These are phyloP conservation scores for Arthrobotrys sinensis DNA, from an alignment of 2,329 filamentous ascomycete genomes.

Conservation along the genomic window DNA sequence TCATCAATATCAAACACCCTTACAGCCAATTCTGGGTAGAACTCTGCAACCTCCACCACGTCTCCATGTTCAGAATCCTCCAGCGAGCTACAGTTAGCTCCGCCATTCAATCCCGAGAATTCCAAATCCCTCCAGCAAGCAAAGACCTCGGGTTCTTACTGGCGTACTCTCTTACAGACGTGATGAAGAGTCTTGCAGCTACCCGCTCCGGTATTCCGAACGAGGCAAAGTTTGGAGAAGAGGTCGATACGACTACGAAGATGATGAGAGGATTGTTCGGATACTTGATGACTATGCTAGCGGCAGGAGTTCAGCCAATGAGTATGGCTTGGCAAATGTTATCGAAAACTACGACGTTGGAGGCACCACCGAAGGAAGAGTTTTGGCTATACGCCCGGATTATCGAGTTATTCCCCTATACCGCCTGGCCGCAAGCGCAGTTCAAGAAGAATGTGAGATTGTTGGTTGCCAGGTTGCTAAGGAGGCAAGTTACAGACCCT, in stretches of 20 bases:
- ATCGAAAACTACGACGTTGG: slow-evolving; percentile 35
- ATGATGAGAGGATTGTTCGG: slow-evolving; percentile 61
- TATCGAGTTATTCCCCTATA: slow-evolving; percentile 54
- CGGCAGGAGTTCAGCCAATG: slow-evolving; percentile 53
- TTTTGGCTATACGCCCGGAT: slow-evolving; percentile 54
- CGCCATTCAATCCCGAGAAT: slow-evolving; percentile 48
- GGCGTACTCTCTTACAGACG: slow-evolving; percentile 54
- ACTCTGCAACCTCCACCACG: slow-evolving; percentile 59
- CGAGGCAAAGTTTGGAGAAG: slow-evolving; percentile 52
- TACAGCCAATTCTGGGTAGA: slow-evolving; percentile 60
- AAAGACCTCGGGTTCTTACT: slow-evolving; percentile 53
- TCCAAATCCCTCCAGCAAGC: slow-evolving; percentile 42
- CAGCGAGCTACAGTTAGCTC: slow-evolving; percentile 51
- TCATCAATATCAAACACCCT: slow-evolving; percentile 60
- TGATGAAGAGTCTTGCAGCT: slow-evolving; percentile 48
- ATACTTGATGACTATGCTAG: slow-evolving; percentile 53
- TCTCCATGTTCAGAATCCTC: slow-evolving; percentile 58
- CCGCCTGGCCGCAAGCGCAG: slow-evolving; percentile 59
- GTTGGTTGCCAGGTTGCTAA: slow-evolving; percentile 44
- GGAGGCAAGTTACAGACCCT: slow-evolving; percentile 52
- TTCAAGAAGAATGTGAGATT: slow-evolving; percentile 57
- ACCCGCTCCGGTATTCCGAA: slow-evolving; percentile 37
- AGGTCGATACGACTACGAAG: slow-evolving; percentile 55
- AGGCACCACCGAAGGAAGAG: slow-evolving; percentile 44
- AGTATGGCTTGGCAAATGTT: slow-evolving; percentile 59